Evolutionary conservation across 1,139 yeast genomes (phyloP), one percentile per base, ranked within the genome.

Genomic region (Maudiozyma humilis): DNA sequence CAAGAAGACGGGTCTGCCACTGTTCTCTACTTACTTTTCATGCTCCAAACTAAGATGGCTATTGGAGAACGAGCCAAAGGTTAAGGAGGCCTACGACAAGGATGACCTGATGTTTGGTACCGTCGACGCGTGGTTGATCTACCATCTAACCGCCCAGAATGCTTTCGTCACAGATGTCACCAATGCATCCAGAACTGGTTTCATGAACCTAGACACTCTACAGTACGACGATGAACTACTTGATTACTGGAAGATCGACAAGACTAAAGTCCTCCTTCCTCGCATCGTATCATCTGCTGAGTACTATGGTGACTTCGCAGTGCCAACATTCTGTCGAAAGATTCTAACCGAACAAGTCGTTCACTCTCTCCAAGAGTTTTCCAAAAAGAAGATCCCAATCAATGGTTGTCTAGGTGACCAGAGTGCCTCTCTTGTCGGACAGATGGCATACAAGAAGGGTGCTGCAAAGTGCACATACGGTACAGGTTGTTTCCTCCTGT

Each of bases 401-500:
- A 76, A 87, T 56, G 96, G 96, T 34, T 86, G 95, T 66, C 71
- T 89, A 27, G 97, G 97, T 49, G 97, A 89, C 67, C 97, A 89
- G 69, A 79, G 91, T 47, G 89, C 96, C 3, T 93, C 96, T 3
- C 68, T 89, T 50, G 95, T 88, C 42, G 97, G 97, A 30, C 96
- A 89, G 66, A 67, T 86, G 64, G 96, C 96, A 1, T 78, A 86
- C 58, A 73, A 75, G 52, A 74, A 79, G 29, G 96, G 96, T 45
- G 78, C 83, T 43, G 96, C 96, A 35, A 89, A 89, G 66, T 86
- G 95, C 71, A 89, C 97, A n/a, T 89, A 88, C 61, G 97, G 97
- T 53, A 89, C 97, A 2, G 97, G 97, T 51, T 87, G 95, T 64
- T 89, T 89, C 73, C 66, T 89, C 51, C 72, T 89, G 52, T 87